phyloP scores from a whole-genome alignment of 2,329 filamentous ascomycete species.

The Rosellinia necatrix region DNA sequence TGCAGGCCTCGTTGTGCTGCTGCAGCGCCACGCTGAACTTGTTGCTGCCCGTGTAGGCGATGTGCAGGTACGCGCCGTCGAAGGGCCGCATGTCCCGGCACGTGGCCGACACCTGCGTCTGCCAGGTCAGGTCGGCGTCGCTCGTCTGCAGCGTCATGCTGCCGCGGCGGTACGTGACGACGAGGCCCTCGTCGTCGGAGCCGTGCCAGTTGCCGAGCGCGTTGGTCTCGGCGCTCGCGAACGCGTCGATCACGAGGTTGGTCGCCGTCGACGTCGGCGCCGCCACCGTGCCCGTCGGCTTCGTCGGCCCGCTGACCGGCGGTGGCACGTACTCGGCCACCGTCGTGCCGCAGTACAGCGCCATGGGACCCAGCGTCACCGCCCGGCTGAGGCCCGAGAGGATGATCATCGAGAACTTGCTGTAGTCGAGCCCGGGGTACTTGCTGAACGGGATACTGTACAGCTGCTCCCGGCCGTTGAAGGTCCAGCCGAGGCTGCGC shows the following conservation, averaged over 20 bases:
- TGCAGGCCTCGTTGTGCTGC: conserved; percentile 67
- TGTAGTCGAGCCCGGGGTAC: conserved; percentile 54
- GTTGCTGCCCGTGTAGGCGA: conserved; percentile 64
- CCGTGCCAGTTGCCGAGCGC: conserved; percentile 69
- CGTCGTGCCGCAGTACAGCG: conserved; percentile 61
- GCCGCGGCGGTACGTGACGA: conserved; percentile 54
- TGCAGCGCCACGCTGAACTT: conserved; percentile 68
- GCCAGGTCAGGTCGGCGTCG: conserved; percentile 65
- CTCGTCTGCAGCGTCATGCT: conserved; percentile 60
- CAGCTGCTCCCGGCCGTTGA: conserved; percentile 63
- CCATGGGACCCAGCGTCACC: conserved; percentile 60
- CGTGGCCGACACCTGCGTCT: conserved; percentile 59
- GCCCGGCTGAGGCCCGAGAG: conserved; percentile 52
- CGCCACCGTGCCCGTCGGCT: conserved; percentile 53
- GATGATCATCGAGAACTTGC: conserved; percentile 57
- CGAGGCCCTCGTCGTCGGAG: conserved; percentile 60
- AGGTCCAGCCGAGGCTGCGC: conserved; percentile 60
- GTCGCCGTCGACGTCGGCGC: conserved; percentile 54
- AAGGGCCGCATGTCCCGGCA: conserved; percentile 62
- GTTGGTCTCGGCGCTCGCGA: conserved; percentile 57
- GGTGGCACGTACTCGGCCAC: conserved; percentile 54
- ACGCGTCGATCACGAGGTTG: conserved; percentile 64
- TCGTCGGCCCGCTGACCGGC: conserved; percentile 45
- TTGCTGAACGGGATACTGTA: conserved; percentile 62
- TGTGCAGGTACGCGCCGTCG: conserved; percentile 64